Base-by-base conservation (phyloP, 2,329 filamentous ascomycete species). In the Aspergillus sp. region DNA sequence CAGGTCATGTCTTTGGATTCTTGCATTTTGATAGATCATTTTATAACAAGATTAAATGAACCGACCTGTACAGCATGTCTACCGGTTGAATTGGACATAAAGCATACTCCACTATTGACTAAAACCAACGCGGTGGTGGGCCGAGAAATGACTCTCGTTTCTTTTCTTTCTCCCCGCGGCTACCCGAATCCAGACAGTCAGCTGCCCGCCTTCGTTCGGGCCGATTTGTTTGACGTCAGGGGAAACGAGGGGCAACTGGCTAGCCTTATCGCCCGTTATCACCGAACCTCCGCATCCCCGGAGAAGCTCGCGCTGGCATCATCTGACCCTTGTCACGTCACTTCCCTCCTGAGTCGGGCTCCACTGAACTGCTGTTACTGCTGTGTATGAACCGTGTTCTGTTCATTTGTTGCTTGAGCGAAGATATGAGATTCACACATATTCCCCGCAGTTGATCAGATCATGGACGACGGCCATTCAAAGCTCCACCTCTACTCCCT, bases 401-500 rank as follows among this genome's bases (percentile, higher is more conserved):
- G 32, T 36, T 36, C 32, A 36, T 36, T 50, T 32, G 25, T 28
- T 28, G 15, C 7, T 50, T 17, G 47, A 6, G 47, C 47, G 47
- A 50, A 50, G 25, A 50, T 17, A 50, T 50, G 47, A 50, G 15
- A 50, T 50, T 50, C 23, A 28, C 15, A 30, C 15, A 30, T 50
- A 30, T 17, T 28, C 15, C 47, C 47, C 47, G 47, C 47, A 50
- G 47, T 50, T 50, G 47, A 50, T 50, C 51, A 23, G 30, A 61
- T 32, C 32, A 69, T 69, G 62, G 62, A 56, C n/a, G 38, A 51
- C 50, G 47, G 56, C 36, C 45, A 55, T 47, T 39, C 61, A 15
- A 36, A 39, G n/a, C 63, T 61, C 8, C 60, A 64, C 38, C 55
- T 72, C 39, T 67, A 68, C 63, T 70, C 68, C 47, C 69, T 77